These are phyloP conservation scores for Mycena metata DNA, from an alignment of 768 basidiomycete species.

Conservation along the genomic window DNA sequence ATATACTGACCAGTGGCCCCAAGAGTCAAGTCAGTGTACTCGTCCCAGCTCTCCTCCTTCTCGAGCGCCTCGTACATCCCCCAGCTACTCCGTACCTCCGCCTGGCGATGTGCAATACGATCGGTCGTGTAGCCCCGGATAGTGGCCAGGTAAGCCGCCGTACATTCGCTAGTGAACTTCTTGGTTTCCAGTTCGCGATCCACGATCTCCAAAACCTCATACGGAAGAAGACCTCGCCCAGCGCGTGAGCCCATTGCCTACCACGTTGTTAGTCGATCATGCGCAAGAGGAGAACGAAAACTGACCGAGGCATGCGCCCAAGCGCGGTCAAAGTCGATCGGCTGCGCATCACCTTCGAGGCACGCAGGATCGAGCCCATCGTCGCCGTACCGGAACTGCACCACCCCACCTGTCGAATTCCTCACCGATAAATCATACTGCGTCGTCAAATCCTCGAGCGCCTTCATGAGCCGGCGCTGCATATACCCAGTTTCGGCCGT, in stretches of 20 bases:
- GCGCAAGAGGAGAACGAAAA: slow-evolving; percentile 4
- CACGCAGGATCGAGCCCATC: slow-evolving; percentile 98
- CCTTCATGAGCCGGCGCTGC: slow-evolving; percentile 99
- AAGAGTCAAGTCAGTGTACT: slow-evolving; percentile 79
- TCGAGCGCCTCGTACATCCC: slow-evolving; percentile 90
- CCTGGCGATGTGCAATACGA: slow-evolving; percentile 76
- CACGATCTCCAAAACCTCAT: slow-evolving; percentile 83
- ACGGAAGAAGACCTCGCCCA: slow-evolving; percentile 83
- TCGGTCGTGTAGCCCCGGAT: slow-evolving; percentile 80
- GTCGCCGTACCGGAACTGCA: slow-evolving; percentile 97
- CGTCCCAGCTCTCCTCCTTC: slow-evolving; percentile 81
- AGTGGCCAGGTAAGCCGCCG: slow-evolving; percentile 75
- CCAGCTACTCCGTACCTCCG: slow-evolving; percentile 73
- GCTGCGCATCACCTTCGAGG: slow-evolving; percentile 95
- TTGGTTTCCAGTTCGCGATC: slow-evolving; percentile 69
- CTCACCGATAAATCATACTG: slow-evolving; percentile 97
- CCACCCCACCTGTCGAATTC: slow-evolving; percentile 93
- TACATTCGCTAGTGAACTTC: slow-evolving; percentile 79
- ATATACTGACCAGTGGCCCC: slow-evolving; percentile 74
- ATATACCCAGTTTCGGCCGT: slow-evolving; percentile 99
- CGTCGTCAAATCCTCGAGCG: slow-evolving; percentile 94
- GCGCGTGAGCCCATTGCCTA: slow-evolving; percentile 75
- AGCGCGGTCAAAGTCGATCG: slow-evolving; percentile 89
- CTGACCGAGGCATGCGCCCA: slow-evolving; percentile 88
- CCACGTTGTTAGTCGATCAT: slow-evolving; percentile 26